Base-by-base conservation (phyloP, 176 grass and related monocot species). In the Cocos nucifera region DNA sequence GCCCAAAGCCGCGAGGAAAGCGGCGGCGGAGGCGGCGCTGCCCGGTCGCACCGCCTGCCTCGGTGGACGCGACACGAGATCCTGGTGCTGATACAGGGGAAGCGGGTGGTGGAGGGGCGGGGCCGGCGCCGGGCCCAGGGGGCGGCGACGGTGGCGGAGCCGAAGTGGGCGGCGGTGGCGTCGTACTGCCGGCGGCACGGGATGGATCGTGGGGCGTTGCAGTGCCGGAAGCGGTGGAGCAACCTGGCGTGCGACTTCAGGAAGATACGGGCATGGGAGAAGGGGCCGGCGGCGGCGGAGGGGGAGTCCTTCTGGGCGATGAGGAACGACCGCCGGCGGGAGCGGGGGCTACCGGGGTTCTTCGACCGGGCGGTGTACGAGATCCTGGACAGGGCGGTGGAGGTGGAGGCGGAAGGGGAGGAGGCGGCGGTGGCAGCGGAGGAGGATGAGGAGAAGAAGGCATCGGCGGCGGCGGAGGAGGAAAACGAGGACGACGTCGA, bases 11-110 rank as follows among this genome's bases (percentile, higher is more conserved):
- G 10, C 9, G 35, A 44, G 35, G 35, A 44, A 3, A 30, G 28
- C 28, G 28, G 28, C 28, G 28, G 58, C 80, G 73, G 82, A 80
- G 77, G 72, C 82, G 73, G 57, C 68, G 28, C 28, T 0, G 28
- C 5, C 28, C 28, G 28, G 4, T 6, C 28, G 28, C 28, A 30
- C 5, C 72, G 82, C 15, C 72, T 85, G 22, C 77, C 82, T 1
- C 68, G 82, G 58, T 85, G 73, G 82, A 85, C 82, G 72, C 82
- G 82, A 53, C 68, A 80, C 77, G 82, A 85, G 68, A 85, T 77
- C 18, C 17, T 85, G 57, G 82, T 85, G 16, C 73, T 85, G 62
- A 72, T 85, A 77, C 72, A 80, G 68, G 77, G 72, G 10, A 21
- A 71, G 68, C 77, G 63, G 28, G 72, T 67, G 35, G 71, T 62